Evolutionary conservation across 768 basidiomycete genomes (phyloP), one percentile per base, ranked within the genome.

Genomic region (Russula ochroleuca): DNA sequence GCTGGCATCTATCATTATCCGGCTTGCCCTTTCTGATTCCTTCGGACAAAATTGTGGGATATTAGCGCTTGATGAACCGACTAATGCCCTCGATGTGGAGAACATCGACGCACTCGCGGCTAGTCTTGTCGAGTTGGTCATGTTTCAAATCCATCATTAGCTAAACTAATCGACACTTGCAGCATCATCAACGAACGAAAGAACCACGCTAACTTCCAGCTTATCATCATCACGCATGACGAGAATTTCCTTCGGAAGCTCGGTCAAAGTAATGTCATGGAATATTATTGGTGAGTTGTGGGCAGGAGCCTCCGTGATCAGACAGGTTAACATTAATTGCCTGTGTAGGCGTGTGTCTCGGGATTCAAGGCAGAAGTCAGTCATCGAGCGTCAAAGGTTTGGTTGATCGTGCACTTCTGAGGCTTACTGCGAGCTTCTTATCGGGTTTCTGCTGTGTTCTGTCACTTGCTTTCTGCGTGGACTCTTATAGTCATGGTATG

Each of bases 41-140:
- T 98, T 99, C 70, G 94, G 94, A 3, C 92, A 94, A 73, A 97
- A 96, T 69, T 98, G 97, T 74, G 97, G 97, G 21, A 97, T 99
- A 67, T 83, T 99, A 28, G 97, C 97, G 0, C 78, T 99, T 64
- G 97, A 99, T 71, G 97, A 99, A 77, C 97, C 97, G 14, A 98
- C 97, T 23, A 98, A 98, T 66, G 97, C 97, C 33, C 79, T 99
- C 53, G 97, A 99, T 71, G 84, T 86, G 10, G 96, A 98, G 74
- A 98, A 98, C 71, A 96, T 98, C 61, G 90, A 94, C 70, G 94
- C 95, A 11, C 80, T 98, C 19, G 96, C 97, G 5, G 83, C 83
- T 25, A 92, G 94, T 68, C 82, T 99, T 25, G 87, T 95, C 23
- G 94, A 95, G 94, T 96, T 69, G 72, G 92, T 80, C 47, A 6